These are phyloP conservation scores for Annona squamosa DNA, from an alignment of 164 flowering plant species.

Conservation along the genomic window DNA sequence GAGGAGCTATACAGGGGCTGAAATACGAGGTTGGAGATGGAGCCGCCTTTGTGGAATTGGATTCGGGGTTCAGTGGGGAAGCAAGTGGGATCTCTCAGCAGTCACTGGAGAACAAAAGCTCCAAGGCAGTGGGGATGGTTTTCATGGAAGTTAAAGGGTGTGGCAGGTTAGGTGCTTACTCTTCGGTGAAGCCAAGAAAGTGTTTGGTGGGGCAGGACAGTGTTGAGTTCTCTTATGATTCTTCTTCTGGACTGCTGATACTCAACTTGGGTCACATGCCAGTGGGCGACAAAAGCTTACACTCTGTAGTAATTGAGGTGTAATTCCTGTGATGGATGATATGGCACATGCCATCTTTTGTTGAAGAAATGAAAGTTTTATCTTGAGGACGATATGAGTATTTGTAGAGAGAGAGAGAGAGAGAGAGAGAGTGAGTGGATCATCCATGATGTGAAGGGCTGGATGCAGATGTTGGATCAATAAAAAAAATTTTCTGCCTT, in stretches of 20 bases:
- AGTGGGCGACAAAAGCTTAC: constrained; percentile 32
- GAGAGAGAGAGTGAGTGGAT: no score
- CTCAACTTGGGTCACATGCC: constrained; percentile 49
- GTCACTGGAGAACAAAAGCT: constrained; percentile 15
- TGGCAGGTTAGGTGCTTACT: constrained; percentile 71
- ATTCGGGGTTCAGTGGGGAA: constrained; percentile 4
- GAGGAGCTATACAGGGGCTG: constrained; percentile 29
- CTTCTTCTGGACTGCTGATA: constrained; percentile 44
- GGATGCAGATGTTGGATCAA: no score
- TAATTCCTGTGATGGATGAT: constrained; percentile 2
- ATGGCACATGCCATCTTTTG: no score
- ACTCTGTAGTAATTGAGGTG: constrained; percentile 47
- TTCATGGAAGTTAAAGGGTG: constrained; percentile 69
- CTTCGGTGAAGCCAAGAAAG: constrained; percentile 57
- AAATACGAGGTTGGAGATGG: constrained; percentile 12
- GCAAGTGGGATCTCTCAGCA: constrained; percentile 2
- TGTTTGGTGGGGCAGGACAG: constrained; percentile 36
- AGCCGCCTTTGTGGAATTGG: constrained; percentile 3
- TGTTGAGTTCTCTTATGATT: constrained; percentile 50
- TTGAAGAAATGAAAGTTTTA: no score
- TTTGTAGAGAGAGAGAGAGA: no score
- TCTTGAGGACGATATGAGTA: no score
- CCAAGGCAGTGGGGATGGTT: constrained; percentile 9
- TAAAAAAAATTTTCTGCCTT: no score
- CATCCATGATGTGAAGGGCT: no score